Conservation (phyloP, 2,329 filamentous ascomycete species). For the Thelonectria discophora region DNA sequence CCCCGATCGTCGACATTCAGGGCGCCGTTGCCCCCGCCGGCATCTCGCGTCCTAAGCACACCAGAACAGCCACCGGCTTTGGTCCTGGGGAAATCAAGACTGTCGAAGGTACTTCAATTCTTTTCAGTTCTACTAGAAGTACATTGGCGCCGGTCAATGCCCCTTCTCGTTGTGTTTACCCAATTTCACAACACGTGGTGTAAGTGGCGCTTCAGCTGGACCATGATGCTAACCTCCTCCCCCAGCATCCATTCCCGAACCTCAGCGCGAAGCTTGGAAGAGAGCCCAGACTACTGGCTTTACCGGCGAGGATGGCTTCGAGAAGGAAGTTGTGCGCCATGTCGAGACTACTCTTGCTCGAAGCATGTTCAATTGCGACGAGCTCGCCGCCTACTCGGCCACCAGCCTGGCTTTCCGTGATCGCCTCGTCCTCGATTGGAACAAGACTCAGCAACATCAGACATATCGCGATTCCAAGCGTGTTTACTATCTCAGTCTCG, state of each 20-base stretch:
- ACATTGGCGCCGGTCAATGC: slow-evolving; percentile 19
- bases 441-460: slow-evolving; percentile 96
- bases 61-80: slow-evolving; percentile 94
- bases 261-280: slow-evolving; percentile 83
- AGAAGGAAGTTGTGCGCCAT: slow-evolving; percentile 88
- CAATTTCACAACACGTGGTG: slow-evolving; percentile 8
- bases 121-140: neutral
- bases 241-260: slow-evolving; percentile 82
- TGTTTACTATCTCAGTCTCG: slow-evolving; percentile 95
- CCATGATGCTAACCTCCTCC: slow-evolving; percentile 21
- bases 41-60: slow-evolving; percentile 90
- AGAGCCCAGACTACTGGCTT: slow-evolving; percentile 73
- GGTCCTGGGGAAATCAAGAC: slow-evolving; percentile 90
- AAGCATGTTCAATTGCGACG: slow-evolving; percentile 98
- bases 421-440: slow-evolving; percentile 94
- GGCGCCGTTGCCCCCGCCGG: slow-evolving; percentile 88
- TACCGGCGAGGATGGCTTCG: slow-evolving; percentile 81
- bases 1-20: slow-evolving; percentile 85
- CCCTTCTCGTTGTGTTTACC: neutral
- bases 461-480: slow-evolving; percentile 91
- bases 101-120: slow-evolving; percentile 73
- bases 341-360: slow-evolving; percentile 96
- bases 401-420: slow-evolving; percentile 93
- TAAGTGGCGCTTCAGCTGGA: slow-evolving; percentile 14
- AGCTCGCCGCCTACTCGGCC: slow-evolving; percentile 89